Base-by-base conservation (phyloP, 495 filamentous ascomycete genomes). In the Xylaria bambusicola region DNA sequence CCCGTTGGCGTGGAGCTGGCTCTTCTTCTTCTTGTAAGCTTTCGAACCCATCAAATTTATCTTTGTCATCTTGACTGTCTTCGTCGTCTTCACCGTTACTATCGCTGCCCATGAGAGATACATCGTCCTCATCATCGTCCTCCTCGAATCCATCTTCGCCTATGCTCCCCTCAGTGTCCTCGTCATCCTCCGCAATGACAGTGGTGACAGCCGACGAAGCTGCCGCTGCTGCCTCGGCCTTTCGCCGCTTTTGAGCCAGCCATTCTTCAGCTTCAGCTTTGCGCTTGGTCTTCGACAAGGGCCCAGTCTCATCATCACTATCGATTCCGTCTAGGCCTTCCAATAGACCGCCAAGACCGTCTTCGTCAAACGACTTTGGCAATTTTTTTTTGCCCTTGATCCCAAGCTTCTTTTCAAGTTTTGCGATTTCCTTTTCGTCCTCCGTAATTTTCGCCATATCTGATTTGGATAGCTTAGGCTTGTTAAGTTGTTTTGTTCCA, bases 361-460 rank as follows among this genome's bases (percentile, higher is more conserved):
- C 93, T 7, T 97, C 91, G n/a, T 82, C 78, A 58, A 90, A 92
- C 0, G 85, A 80, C 65, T 91, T 88, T 0, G 90, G 85, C 13
- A 88, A 73, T 42, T 82, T 86, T 60, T 88, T 93, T 52, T 88
- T 89, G 18, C 84, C 84, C 71, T 89, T 97, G 12, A 97, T 75
- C 1, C 93, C 93, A 36, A 98, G 79, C 66, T 90, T 95, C 75
- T 86, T 91, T 74, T 98, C 95, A 56, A 97, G 72, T 8, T 86
- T 89, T 15, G 88, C 86, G 66, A 98, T 97, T 61, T 97, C 90
- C 2, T 84, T 86, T 64, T 97, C 91, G 56, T 98, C 94, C 51
- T 86, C 75, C 0, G 75, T 77, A 20, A 98, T 74, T 60, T 83
- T 87, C 6, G 86, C 81, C 69, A 83, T 85, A 1, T 88, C 77